Base-by-base conservation (phyloP, 129 eudicot genomes). In the Kitagawia praeruptora region DNA sequence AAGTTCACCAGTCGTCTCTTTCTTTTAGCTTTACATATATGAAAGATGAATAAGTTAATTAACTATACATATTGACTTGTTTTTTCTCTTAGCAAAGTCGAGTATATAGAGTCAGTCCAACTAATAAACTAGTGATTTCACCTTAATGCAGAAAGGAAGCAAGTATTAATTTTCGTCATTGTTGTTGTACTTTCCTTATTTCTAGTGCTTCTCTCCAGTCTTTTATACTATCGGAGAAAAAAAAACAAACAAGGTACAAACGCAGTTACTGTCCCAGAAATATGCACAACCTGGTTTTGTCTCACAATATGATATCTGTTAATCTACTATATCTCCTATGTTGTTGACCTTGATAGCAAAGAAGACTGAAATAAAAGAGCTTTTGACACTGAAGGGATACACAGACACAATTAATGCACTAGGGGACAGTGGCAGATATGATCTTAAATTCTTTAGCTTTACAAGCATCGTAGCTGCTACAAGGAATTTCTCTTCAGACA, bases 401-500 rank as follows among this genome's bases (percentile, higher is more conserved):
- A 28, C 72, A 31, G 72, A 8, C 39, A 13, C 42, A 31, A 66
- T 37, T 1, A 18, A 51, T 64, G 82, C 64, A 37, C 27, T 54
- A 11, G 79, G 73, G 19, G 61, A 71, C 14, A 70, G 25, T 16
- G 77, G 74, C 16, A 70, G 38, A 25, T 53, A 73, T 40, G 82
- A 85, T 49, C 77, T 85, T 37, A 85, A 71, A 45, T 45, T 81
- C 3, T 81, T 81, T 64, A 77, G 77, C 31, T 73, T 81, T 78
- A 47, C 77, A 45, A 61, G 66, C n/a, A 25, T 85, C 1, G 23
- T 38, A 23, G 79, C 73, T 14, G 85, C 85, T 23, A 85, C 87
- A 46, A 61, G 53, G 19, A 74, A 81, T 74, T 85, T 85, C 56
- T 81, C 85, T n/a, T 11, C 34, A 19, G 84, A 77, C 25, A 54